These are phyloP conservation scores for Avena atlantica DNA, from an alignment of 176 grass and related monocot genomes.

Conservation along the genomic window DNA sequence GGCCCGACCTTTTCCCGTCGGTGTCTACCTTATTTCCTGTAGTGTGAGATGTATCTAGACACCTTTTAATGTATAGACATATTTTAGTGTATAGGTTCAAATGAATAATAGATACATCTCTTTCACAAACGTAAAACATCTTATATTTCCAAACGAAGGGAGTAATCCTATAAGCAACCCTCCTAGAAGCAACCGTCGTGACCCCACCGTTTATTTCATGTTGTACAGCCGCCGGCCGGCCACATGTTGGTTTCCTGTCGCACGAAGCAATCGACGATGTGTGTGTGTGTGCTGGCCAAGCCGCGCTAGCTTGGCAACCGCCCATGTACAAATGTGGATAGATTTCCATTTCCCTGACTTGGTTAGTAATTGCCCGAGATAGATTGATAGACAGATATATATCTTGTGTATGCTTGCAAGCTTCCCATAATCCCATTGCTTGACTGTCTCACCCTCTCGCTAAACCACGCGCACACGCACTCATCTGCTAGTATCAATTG, in stretches of 20 bases:
- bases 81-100: too few relatives aligned
- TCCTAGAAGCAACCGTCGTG: background rate
- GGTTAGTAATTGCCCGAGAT: too few relatives aligned
- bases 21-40: too few relatives aligned
- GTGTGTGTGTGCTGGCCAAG: background rate
- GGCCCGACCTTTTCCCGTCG: too few relatives aligned
- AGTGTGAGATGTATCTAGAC: too few relatives aligned
- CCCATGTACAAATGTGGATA: background rate
- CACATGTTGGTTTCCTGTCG: background rate
- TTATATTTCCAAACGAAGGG: too few relatives aligned
- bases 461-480: background rate
- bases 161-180: background rate
- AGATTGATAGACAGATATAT: too few relatives aligned
- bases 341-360: background rate
- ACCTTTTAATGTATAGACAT: too few relatives aligned
- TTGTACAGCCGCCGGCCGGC: too few relatives aligned
- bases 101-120: too few relatives aligned
- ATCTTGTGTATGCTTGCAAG: conserved; percentile 30
- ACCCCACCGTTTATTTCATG: too few relatives aligned
- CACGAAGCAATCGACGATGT: background rate
- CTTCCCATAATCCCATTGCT: conserved; percentile 25
- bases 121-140: too few relatives aligned
- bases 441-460: background rate
- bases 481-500: background rate
- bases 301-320: background rate